Evolutionary conservation across 495 filamentous ascomycete genomes (phyloP).

Genomic region (Podospora pseudopauciseta): DNA sequence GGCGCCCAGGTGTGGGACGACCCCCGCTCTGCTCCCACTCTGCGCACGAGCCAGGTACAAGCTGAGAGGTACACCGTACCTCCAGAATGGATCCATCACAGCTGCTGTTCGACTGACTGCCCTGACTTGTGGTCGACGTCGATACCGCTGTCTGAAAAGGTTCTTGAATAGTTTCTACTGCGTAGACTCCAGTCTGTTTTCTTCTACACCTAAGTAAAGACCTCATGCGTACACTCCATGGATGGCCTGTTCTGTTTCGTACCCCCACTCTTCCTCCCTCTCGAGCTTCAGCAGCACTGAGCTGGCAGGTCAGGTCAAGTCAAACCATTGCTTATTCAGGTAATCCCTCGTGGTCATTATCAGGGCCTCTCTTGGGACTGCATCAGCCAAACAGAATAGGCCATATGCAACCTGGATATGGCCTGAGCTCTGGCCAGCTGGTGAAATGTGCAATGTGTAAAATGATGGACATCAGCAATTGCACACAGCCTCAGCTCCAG

Average conservation of each 20-base stretch:
- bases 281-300: neutral
- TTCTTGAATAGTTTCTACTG: too few species aligned
- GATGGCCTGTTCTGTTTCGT: neutral
- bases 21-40: conserved; percentile 14
- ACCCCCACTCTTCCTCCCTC: neutral
- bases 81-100: neutral
- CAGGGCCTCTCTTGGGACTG: neutral
- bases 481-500: neutral
- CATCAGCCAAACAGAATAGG: neutral
- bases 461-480: conserved; percentile 12
- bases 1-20: conserved; percentile 16
- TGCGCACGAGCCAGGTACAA: neutral
- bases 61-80: neutral
- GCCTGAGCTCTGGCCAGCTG: neutral
- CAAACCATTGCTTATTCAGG: neutral
- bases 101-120: neutral
- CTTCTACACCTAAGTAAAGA: neutral
- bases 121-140: neutral
- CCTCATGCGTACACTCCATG: neutral
- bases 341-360: conserved; percentile 1
- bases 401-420: neutral
- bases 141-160: neutral
- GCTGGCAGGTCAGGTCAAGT: neutral
- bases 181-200: neutral
- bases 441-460: conserved; percentile 11